These are phyloP conservation scores for Aspergillus ochraceoroseus DNA, from an alignment of 2,329 filamentous ascomycete genomes.

Conservation along the genomic window DNA sequence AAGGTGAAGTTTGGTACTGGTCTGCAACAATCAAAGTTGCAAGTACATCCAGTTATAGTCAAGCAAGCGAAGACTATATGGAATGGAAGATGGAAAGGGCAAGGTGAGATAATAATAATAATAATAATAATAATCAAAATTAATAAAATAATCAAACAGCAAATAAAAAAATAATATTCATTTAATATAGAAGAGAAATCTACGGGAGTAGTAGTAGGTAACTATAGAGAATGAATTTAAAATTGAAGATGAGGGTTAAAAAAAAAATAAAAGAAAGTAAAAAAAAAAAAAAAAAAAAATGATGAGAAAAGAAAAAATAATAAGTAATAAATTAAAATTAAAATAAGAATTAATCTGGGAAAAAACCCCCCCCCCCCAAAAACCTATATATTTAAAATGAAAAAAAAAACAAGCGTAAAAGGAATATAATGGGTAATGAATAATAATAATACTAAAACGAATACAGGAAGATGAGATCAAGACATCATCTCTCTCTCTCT, in stretches of 20 bases:
- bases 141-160: conserved; percentile 12
- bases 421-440: neutral
- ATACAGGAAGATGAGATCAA: conserved; percentile 34
- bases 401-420: conserved; percentile 14
- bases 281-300: too few relatives aligned
- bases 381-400: too few relatives aligned
- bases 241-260: conserved; percentile 11
- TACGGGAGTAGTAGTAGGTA: conserved; percentile 6
- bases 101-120: too few relatives aligned
- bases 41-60: conserved; percentile 21
- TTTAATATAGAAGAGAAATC: conserved; percentile 32
- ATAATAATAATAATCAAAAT: too few relatives aligned
- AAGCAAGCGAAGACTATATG: conserved; percentile 14
- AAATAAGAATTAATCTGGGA: conserved; percentile 9
- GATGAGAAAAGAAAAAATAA: too few relatives aligned
- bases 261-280: conserved; percentile 10
- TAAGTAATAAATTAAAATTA: conserved; percentile 30
- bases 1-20: conserved; percentile 18
- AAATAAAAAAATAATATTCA: conserved; percentile 32
- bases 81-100: conserved; percentile 17
- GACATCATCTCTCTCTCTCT: conserved; percentile 38
- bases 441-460: neutral
- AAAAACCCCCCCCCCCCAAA: too few relatives aligned
- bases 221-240: conserved; percentile 18
- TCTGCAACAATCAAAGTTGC: conserved; percentile 14